Conservation (phyloP, 2,329 filamentous ascomycete species). For the Fusarium chaquense region DNA sequence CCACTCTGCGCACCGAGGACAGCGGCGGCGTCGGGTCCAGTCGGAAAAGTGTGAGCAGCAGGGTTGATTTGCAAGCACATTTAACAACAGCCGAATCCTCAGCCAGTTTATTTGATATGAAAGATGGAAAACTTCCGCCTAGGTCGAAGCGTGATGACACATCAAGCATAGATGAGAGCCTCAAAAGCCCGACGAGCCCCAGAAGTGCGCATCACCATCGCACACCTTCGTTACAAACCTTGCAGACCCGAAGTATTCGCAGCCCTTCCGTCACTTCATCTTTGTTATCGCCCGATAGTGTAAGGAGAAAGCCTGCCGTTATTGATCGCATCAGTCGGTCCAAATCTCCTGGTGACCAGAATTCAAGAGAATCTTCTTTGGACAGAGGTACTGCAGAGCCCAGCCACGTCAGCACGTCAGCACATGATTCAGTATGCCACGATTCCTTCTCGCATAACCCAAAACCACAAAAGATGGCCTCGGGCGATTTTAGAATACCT, state of each 20-base stretch:
- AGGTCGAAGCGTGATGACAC: conserved; percentile 58
- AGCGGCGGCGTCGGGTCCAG: conserved; percentile 53
- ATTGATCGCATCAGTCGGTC: conserved; percentile 68
- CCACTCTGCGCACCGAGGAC: conserved; percentile 58
- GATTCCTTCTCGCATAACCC: conserved; percentile 65
- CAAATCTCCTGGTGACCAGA: conserved; percentile 56
- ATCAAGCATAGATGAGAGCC: conserved; percentile 60
- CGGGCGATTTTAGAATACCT: conserved; percentile 64
- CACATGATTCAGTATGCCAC: conserved; percentile 69
- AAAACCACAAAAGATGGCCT: conserved; percentile 58
- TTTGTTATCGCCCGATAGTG: conserved; percentile 54
- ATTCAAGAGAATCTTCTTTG: conserved; percentile 69
- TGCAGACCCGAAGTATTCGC: conserved; percentile 54
- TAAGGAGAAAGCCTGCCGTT: conserved; percentile 61
- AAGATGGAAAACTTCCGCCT: conserved; percentile 53
- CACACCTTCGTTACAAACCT: conserved; percentile 53
- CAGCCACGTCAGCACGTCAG: conserved; percentile 68
- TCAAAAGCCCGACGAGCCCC: conserved; percentile 62
- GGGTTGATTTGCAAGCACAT: conserved; percentile 56
- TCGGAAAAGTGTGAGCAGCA: conserved; percentile 58
- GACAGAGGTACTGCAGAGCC: conserved; percentile 69
- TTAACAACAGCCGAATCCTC: conserved; percentile 53
- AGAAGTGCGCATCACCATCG: conserved; percentile 52
- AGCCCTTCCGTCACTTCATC: conserved; percentile 53
- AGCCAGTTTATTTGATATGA: conserved; percentile 54